Conservation (phyloP, 257 asterid species). For the Nicotiana attenuata region DNA sequence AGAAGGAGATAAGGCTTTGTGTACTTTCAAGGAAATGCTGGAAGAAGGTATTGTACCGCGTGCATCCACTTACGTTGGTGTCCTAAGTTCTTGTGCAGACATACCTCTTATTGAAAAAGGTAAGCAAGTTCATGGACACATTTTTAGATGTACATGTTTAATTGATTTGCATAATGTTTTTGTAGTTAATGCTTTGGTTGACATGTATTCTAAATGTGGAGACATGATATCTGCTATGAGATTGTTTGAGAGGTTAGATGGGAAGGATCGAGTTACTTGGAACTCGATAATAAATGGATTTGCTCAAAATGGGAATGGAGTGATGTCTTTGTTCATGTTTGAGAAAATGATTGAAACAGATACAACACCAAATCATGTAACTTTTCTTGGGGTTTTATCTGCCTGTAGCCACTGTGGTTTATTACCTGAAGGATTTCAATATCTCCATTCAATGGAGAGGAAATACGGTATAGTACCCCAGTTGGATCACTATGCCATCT, state of each 20-base stretch:
- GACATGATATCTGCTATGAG: constrained; percentile 40
- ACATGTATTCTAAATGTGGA: constrained; percentile 67
- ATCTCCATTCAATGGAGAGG: constrained; percentile 39
- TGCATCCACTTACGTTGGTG: constrained; percentile 41
- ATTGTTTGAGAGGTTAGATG: constrained; percentile 32
- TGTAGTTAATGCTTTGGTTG: constrained; percentile 45
- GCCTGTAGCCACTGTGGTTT: constrained; percentile 68
- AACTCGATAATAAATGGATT: constrained; percentile 53
- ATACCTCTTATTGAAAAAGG: constrained; percentile 46
- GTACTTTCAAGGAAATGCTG: constrained; percentile 44
- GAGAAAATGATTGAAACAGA: constrained; percentile 30
- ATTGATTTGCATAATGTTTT: constrained; percentile 29
- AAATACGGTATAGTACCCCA: constrained; percentile 38
- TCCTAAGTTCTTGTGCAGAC: constrained; percentile 62
- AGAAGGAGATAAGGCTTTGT: constrained; percentile 43
- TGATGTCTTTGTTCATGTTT: constrained; percentile 39
- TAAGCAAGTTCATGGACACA: constrained; percentile 54
- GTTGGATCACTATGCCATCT: constrained; percentile 46
- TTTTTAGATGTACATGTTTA: constrained; percentile 22
- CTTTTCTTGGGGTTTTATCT: constrained; percentile 51
- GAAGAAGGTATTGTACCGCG: constrained; percentile 33
- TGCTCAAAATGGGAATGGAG: constrained; percentile 58
- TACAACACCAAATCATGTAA: constrained; percentile 37
- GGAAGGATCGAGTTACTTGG: constrained; percentile 53
- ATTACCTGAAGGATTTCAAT: constrained; percentile 35